Evolutionary conservation across 2,329 filamentous ascomycete species (phyloP), one percentile per base, ranked within the genome.

Genomic region (Ophiosphaerella korrae): DNA sequence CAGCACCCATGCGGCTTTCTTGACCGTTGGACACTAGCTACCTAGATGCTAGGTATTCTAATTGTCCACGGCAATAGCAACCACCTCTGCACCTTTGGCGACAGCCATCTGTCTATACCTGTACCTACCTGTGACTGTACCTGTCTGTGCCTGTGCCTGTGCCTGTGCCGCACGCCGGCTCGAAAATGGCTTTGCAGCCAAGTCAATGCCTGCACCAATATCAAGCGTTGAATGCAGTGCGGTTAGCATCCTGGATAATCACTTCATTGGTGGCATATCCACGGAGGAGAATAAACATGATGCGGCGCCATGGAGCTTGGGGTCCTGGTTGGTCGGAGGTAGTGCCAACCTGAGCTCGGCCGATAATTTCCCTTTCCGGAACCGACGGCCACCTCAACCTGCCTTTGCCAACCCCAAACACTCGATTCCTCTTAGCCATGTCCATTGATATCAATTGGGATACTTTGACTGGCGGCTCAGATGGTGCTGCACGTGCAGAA

Each of bases 381-480:
- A 48, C 39, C 48, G 14, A 46, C 40, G 52, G 53, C 52, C 46
- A 57, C 51, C 11, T 29, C 26, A 35, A 48, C 50, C 47, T 52
- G 50, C 56, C 55, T 57, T 55, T 55, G 51, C 66, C 62, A 66
- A 67, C 55, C 60, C 57, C 64, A 58, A 52, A 62, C 62, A 45
- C 53, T 55, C 59, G 55, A 57, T 54, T 52, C 48, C 53, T 29
- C 26, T 2, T 50, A 65, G 55, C 63, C 47, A 99, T 99, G 94
- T 97, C 94, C 63, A 93, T 99, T 79, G 92, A 97, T 71, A 88
- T 99, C 73, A 92, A 96, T 76, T 99, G 94, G 94, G 88, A 94
- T 68, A 89, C 88, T 56, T 84, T 97, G 70, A 97, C 93, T 18
- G 87, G 86, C 55, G 94, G 94, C 24, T 85, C 91, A 42, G 93